Evolutionary conservation across 2,329 filamentous ascomycete species (phyloP), one percentile per base, ranked within the genome.

Genomic region (Geoglossum cookeanum): DNA sequence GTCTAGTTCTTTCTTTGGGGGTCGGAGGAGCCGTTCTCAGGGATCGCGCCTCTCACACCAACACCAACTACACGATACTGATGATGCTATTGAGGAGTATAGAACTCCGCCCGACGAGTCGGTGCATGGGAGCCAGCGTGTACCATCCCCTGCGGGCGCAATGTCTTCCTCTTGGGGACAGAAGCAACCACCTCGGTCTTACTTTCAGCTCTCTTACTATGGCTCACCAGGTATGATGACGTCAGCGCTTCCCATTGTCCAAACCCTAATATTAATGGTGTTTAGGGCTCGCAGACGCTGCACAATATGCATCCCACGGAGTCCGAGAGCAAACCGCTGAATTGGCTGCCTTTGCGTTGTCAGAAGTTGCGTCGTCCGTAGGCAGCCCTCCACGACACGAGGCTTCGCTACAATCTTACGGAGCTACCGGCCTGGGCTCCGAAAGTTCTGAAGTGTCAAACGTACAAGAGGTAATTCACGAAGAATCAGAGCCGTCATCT

Each of bases 251-350:
- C 13, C 5, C 2, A n/a, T 32, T 22, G 49, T 33, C 7, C n/a
- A 22, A 35, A 51, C 6, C 71, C 29, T 47, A 17, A 39, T 27
- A 53, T 49, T 57, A 30, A 39, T 17, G 49, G 13, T 55, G 9
- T 54, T 65, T 47, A 52, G 55, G 54, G 27, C 37, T 51, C 17
- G 66, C 79, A 69, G 85, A 91, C 66, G 84, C 80, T 63, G 78
- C 80, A 17, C 80, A 87, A 63, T 86, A 87, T 68, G 85, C 87
- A 44, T 77, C 77, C 37, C 80, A 83, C 59, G 85, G 82, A 62
- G 84, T 95, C 45, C 84, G 89, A 61, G 84, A 92, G 69, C 84
- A 92, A 66, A 94, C 89, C 1, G 87, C 88, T 55, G 87, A 94
- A 69, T 75, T 95, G 58, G 89, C 89, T 48, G 87, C 80, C 17